These are phyloP conservation scores for Pistacia atlantica DNA, from an alignment of 345 rosid species.

Conservation along the genomic window DNA sequence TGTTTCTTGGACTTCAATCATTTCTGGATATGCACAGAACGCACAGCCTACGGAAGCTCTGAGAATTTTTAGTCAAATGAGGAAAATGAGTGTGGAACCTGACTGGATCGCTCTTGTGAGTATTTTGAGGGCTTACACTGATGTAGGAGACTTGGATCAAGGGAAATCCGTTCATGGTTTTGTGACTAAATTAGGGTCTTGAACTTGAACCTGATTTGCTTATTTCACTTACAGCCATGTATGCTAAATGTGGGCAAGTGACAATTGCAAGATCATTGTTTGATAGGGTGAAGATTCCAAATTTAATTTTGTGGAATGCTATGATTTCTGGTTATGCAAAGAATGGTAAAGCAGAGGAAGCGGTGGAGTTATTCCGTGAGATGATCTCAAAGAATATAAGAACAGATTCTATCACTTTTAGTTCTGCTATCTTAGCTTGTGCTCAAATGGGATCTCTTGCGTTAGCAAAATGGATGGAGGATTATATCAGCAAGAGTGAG, in stretches of 20 bases:
- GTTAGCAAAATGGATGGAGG: slow-evolving; percentile 63
- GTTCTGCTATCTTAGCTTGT: slow-evolving; percentile 62
- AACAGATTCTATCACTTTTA: slow-evolving; percentile 57
- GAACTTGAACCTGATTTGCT: slow-evolving; percentile 66
- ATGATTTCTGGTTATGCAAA: slow-evolving; percentile 80
- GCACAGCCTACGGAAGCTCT: slow-evolving; percentile 62
- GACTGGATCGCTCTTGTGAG: slow-evolving; percentile 77
- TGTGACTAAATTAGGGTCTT: slow-evolving; percentile 56
- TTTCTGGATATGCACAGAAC: slow-evolving; percentile 70
- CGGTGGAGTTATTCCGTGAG: slow-evolving; percentile 49
- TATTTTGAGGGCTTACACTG: slow-evolving; percentile 61
- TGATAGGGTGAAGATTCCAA: slow-evolving; percentile 52
- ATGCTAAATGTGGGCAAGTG: slow-evolving; percentile 71
- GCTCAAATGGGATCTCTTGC: slow-evolving; percentile 68
- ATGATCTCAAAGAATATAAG: slow-evolving; percentile 44
- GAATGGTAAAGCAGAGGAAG: slow-evolving; percentile 66
- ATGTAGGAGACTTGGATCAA: slow-evolving; percentile 50
- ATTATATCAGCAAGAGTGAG: slow-evolving; percentile 41
- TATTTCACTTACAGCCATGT: slow-evolving; percentile 65
- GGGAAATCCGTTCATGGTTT: slow-evolving; percentile 56
- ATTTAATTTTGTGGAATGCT: slow-evolving; percentile 65
- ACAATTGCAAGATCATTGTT: slow-evolving; percentile 48
- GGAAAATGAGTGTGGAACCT: slow-evolving; percentile 45
- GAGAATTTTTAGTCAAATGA: slow-evolving; percentile 54
- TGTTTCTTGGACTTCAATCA: slow-evolving; percentile 74